phyloP scores from a whole-genome alignment of 2,329 filamentous ascomycete genomes.

The Zymoseptoria brevis region DNA sequence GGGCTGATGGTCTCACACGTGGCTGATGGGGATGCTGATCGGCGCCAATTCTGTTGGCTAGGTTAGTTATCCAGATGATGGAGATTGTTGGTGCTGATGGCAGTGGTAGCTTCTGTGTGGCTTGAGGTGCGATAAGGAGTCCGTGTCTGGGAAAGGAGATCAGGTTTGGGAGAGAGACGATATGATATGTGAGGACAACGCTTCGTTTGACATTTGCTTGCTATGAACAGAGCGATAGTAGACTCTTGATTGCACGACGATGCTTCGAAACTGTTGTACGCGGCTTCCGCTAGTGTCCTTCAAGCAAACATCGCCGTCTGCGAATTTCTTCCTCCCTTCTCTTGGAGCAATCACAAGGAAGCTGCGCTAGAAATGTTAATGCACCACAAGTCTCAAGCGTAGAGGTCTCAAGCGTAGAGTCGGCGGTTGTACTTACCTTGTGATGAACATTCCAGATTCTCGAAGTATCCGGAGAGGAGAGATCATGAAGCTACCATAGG shows the following conservation, averaged over 20 bases:
- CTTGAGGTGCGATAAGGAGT: background rate
- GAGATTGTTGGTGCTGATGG: background rate
- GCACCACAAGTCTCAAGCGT: background rate
- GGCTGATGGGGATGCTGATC: background rate
- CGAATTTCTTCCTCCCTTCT: background rate
- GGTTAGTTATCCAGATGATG: background rate
- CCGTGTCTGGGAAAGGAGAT: background rate
- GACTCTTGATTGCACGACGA: background rate
- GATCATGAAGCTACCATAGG: background rate
- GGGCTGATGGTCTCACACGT: background rate
- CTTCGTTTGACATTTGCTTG: background rate
- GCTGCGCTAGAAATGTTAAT: background rate
- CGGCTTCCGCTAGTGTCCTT: background rate
- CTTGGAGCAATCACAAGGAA: background rate
- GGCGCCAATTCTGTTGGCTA: background rate
- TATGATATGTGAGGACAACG: background rate
- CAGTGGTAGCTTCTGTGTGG: background rate
- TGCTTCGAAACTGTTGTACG: background rate
- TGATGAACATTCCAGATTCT: background rate
- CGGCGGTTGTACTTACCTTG: background rate
- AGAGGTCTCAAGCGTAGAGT: background rate
- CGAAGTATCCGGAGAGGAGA: background rate
- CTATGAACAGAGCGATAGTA: background rate
- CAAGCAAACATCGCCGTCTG: background rate
- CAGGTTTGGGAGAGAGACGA: background rate